Base-by-base conservation (phyloP, 768 basidiomycete genomes). In the Pulveroboletus sp. region DNA sequence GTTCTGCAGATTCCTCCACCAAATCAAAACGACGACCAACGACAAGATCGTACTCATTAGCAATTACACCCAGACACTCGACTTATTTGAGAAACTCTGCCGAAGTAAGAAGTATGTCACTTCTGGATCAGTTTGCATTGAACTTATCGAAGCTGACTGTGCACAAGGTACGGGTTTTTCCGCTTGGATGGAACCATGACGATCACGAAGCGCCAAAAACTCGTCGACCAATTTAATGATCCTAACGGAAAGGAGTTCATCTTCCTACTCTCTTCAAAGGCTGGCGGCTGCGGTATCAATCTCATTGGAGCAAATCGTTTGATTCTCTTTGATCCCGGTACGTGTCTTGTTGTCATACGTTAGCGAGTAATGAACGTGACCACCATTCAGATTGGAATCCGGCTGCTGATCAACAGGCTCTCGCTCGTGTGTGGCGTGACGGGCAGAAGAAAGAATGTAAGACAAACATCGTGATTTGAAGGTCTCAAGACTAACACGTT, bases 401-500 rank as follows among this genome's bases (percentile, higher is more conserved):
- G 22, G 95, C 95, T 10, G 92, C 94, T 23, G 95, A 99, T 68
- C 96, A 98, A 65, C 95, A 99, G 67, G 95, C 95, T 8, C 77
- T 99, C 6, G 95, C 95, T 37, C 92, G 95, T 65, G 95, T 99
- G 9, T 99, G 95, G 95, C 89, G 95, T 72, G 95, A 99, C 63
- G 95, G 95, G 0, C 95, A 98, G 68, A 99, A 96, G 82, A 98
- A 98, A 80, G 94, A 96, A 71, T 99, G 95, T 93, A 62, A 45
- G 88, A 63, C 20, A 16, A 26, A 13, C 5, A 9, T 45, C 12
- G n/a, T 19, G 6, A 8, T 34, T 35, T 2, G 5, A 34, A 8
- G 12, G 43, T 40, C 9, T 16, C 11, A 14, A 47, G 30, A 30
- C 31, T 53, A 36, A 55, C 39, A 24, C 14, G 2, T 35, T 14